Conservation (phyloP, 305 asterid species). For the Solanum aculeatissimum region DNA sequence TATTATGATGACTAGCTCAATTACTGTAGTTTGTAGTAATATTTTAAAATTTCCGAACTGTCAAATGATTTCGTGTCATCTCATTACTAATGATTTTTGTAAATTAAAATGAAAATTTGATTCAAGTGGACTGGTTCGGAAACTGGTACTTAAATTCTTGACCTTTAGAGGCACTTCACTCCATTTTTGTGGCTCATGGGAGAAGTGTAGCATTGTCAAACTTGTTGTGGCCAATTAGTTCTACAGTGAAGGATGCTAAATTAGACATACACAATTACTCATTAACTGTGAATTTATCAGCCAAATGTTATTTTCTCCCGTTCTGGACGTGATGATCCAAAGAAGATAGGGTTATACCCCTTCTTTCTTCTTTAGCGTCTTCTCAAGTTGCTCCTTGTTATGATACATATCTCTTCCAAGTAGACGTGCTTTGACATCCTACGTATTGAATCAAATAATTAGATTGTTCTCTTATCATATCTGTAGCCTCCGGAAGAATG, state of each 20-base stretch:
- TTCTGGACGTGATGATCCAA: too few species aligned
- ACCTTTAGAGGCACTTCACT: neutral
- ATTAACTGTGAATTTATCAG: neutral
- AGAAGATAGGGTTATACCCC: too few species aligned
- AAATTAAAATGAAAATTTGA: neutral
- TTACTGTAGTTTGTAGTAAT: neutral
- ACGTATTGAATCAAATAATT: neutral
- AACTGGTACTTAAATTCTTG: neutral
- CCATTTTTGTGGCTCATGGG: neutral
- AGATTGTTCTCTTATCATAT: neutral
- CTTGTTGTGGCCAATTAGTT: neutral
- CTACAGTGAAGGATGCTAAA: neutral
- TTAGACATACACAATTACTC: neutral
- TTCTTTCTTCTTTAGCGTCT: neutral
- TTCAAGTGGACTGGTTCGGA: neutral
- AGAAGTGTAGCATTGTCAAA: neutral
- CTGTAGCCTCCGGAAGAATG: conserved; percentile 81
- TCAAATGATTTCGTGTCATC: neutral
- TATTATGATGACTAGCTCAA: neutral
- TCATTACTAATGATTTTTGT: neutral
- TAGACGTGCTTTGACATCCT: neutral
- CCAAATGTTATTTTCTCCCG: neutral
- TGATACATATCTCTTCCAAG: neutral
- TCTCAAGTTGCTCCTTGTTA: neutral
- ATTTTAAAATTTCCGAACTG: neutral